Evolutionary conservation across 1,284 basidiomycete genomes (phyloP), one percentile per base, ranked within the genome.

Genomic region (Ceratobasidium sp.): DNA sequence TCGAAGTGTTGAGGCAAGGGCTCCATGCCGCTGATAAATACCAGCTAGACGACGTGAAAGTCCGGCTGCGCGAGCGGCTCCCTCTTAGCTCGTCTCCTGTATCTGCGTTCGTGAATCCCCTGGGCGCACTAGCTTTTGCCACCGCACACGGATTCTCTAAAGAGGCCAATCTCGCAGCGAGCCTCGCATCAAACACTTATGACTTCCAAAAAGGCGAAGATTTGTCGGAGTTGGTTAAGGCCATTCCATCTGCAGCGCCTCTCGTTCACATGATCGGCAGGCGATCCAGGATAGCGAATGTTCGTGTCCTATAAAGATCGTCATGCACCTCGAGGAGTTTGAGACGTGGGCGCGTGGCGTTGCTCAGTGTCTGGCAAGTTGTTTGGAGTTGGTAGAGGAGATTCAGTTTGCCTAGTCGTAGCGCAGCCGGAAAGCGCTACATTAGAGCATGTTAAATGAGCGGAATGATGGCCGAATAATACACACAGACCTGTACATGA

Each of bases 21-120:
- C 7, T 69, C 27, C 66, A 57, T 29, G 33, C 47, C 15, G 66
- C 66, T 1, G 44, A 69, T 22, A 69, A 69, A 24, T 69, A 69
- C 22, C 53, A 69, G 19, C 66, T 69, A 17, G 54, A 57, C 11
- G 53, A 45, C 27, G 57, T 69, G 66, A 45, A 59, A 31, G 3
- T 7, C 7, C 19, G 29, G 14, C 36, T 69, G 41, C 31, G 53
- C 14, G 19, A 69, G 24, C 22, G 19, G 14, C 54, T 69, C 19
- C 45, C 41, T 11, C 36, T 57, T 1, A 47, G n/a, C 27, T 33
- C 31, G 17, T 69, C 66, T 24, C 53, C 31, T 1, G 27, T 69
- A 2, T 69, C 66, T 5, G 53, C 45, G 9, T 57, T 45, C 17
- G 14, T 41, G 31, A 24, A 69, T 29, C 66, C 66, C n/a, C 31